Conservation (phyloP, 208 protist species). For the Leishmania martiniquensis region DNA sequence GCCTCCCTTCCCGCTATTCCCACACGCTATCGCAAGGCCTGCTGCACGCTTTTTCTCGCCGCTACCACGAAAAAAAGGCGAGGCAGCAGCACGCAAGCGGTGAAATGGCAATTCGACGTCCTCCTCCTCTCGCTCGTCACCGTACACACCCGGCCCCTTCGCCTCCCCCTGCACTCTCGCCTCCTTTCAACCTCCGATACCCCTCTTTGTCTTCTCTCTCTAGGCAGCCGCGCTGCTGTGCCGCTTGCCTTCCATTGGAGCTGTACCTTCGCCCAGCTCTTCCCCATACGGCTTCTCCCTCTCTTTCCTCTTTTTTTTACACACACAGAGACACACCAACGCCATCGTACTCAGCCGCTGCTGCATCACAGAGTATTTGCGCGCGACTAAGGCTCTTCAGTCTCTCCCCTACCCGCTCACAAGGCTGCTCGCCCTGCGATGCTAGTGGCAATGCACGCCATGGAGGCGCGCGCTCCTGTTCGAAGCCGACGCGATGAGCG, state of each 20-base stretch:
- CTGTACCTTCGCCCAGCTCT: not conserved
- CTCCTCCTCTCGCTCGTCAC: not conserved
- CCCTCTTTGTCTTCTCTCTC: not conserved
- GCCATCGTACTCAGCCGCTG: too few relatives aligned
- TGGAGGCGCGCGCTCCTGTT: not conserved
- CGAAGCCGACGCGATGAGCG: conserved; percentile 11
- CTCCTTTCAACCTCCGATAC: not conserved
- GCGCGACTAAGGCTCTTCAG: too few relatives aligned
- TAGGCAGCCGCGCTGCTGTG: not conserved
- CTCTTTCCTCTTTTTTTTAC: not conserved
- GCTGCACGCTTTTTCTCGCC: not conserved
- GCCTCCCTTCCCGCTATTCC: not conserved
- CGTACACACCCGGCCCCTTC: not conserved
- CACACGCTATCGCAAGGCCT: not conserved
- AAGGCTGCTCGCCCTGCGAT: not conserved
- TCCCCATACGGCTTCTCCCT: not conserved
- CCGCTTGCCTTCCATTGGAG: not conserved
- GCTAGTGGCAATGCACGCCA: not conserved
- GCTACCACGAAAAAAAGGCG: not conserved
- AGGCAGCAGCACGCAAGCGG: not conserved
- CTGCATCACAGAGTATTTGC: too few relatives aligned
- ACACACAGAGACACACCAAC: not conserved
- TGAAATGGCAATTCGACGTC: not conserved
- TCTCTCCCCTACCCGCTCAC: not conserved
- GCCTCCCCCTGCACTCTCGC: not conserved